Evolutionary conservation across 192 early-diverging fungal genomes (phyloP).

Genomic region (Coemansia sp.): DNA sequence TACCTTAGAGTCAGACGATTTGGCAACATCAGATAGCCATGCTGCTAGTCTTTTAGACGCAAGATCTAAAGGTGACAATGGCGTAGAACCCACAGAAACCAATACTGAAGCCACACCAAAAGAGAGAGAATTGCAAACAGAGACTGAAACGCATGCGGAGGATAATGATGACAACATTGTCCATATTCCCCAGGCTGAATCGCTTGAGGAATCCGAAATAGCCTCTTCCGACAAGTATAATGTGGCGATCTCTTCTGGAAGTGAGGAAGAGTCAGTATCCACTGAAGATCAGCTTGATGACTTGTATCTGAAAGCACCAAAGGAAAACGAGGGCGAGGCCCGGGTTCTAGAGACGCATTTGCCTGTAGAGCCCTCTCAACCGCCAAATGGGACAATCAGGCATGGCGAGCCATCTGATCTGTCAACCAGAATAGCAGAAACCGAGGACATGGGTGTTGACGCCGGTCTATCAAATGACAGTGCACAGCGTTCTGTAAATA

Average conservation of each 20-base stretch:
- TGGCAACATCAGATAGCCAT: not conserved
- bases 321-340: not conserved
- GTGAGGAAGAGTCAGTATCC: not conserved
- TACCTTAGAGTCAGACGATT: not conserved
- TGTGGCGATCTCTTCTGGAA: not conserved
- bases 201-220: not conserved
- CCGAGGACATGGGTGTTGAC: not conserved
- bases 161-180: not conserved
- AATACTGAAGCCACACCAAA: not conserved
- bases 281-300: constrained; percentile 44
- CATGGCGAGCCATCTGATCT: not conserved
- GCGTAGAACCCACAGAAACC: not conserved
- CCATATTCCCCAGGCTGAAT: not conserved
- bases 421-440: not conserved
- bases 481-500: constrained; percentile 13
- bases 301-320: not conserved
- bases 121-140: not conserved
- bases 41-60: not conserved
- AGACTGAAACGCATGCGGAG: constrained; percentile 3
- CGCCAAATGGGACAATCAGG: not conserved
- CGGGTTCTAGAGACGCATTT: not conserved
- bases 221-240: not conserved
- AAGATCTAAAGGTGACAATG: not conserved
- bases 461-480: not conserved
- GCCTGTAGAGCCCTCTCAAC: not conserved